Base-by-base conservation (phyloP, 2,329 filamentous ascomycete genomes). In the Talaromyces islandicus region DNA sequence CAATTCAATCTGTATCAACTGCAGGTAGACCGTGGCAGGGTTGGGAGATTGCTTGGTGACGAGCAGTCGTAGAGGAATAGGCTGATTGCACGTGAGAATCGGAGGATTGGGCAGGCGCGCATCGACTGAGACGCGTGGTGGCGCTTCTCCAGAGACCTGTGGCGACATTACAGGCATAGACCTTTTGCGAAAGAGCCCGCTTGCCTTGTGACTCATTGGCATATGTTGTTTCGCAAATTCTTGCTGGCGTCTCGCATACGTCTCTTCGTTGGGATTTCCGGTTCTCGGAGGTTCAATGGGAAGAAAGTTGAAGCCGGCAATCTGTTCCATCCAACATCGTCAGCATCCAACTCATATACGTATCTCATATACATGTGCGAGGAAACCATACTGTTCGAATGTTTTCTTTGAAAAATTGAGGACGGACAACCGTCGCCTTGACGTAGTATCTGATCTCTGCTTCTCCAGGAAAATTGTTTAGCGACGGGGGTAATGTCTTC, bases 371-470 rank as follows among this genome's bases (percentile, higher is more conserved):
- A 29, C 25, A n/a, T 17, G 1, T 1, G 12, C 24, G 9, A 10
- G 59, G 73, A 78, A 19, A 54, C 48, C 35, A 17, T 27, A 61
- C 76, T 56, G 72, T 70, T 66, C 92, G 82, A 73, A 91, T 89
- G 69, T 97, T 97, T 76, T 96, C 92, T 71, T 93, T 93, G 75
- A 95, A 91, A 61, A 97, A 82, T 14, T 89, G 88, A 0, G 92
- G 91, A n/a, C 92, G 83, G 69, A 92, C 90, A 6, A 97, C 87
- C 0, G 94, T 97, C n/a, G 89, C 91, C 73, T 99, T 99, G 71
- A 97, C 83, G 71, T 90, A 99, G 76, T 99, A 99, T 66, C 88
- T 85, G 62, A 97, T 92, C 75, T 96, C 92, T 24, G 92, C 93
- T 73, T 92, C 86, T 32, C 88, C 88, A 0, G 91, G 90, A 65